Evolutionary conservation across 768 basidiomycete species (phyloP), one percentile per base, ranked within the genome.

Genomic region (Amanita pseudoporphyria): DNA sequence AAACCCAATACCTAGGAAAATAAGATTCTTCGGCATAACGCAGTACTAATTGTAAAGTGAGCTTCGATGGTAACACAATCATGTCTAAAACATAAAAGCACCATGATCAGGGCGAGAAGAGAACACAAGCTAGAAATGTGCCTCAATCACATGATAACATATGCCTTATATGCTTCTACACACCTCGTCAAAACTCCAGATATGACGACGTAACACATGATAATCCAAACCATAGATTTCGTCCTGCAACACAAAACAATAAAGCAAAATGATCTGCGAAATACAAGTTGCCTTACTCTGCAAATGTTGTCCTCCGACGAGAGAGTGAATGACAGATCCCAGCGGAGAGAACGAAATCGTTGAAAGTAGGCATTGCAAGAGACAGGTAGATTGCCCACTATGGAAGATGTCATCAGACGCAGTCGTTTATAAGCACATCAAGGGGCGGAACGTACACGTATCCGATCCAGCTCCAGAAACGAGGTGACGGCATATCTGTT

Each of bases 141-240:
- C 26, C 26, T 28, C 7, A 28, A 7, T 7, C 26, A 28, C 2
- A n/a, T 42, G 9, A 37, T n/a, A n/a, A 37, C 36, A 16, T n/a
- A 16, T 2, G 14, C 18, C 36, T 14, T 3, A 37, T 14, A 16
- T 18, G 36, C 36, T 18, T 37, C n/a, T 10, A 22, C 19, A 19
- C 14, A 42, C 59, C 49, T 59, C 4, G 60, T 61, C 36, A 58
- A 39, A 28, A 52, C 49, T 16, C 60, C 60, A 42, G 60, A 59
- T 18, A 53, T 46, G 5, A 59, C 21, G 12, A 49, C 52, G 53
- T 58, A 54, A 19, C 58, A 49, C 4, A 57, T 53, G 21, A 59
- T 56, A 21, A 49, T 43, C n/a, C 55, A 33, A 6, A 61, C 57
- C 24, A 41, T 59, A 16, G 36, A 54, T 30, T 57, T 56, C 31